Conservation (phyloP, 2,329 filamentous ascomycete species). For the Colletotrichum cordylinicola region DNA sequence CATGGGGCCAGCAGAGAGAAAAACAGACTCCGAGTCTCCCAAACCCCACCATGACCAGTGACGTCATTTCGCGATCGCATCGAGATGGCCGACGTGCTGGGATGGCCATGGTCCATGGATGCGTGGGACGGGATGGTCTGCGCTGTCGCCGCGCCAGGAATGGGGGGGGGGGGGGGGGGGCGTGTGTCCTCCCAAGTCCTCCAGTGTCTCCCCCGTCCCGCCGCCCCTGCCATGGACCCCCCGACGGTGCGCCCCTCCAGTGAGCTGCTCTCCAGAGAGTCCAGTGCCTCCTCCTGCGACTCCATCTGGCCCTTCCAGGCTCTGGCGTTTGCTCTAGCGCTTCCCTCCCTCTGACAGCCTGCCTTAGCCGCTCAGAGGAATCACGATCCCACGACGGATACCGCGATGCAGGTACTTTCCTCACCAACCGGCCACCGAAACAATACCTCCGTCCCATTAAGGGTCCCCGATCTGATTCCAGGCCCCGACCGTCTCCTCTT, state of each 20-base stretch:
- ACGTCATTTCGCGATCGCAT: constrained; percentile 20
- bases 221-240: neutral
- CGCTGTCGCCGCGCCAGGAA: neutral
- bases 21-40: neutral
- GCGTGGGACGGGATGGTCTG: neutral
- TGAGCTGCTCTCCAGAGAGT: neutral
- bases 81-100: constrained; percentile 17
- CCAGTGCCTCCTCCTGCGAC: neutral
- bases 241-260: neutral
- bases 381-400: neutral
- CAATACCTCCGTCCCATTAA: neutral
- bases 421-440: neutral
- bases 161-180: neutral
- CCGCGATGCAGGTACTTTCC: neutral
- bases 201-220: neutral
- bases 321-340: neutral
- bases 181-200: neutral
- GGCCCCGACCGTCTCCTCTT: neutral
- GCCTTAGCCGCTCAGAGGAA: neutral
- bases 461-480: constrained; percentile 2
- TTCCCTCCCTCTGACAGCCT: neutral
- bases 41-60: neutral
- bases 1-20: neutral
- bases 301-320: neutral
- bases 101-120: neutral